Evolutionary conservation across 2,329 filamentous ascomycete genomes (phyloP).

Genomic region (Colletotrichum lupini): DNA sequence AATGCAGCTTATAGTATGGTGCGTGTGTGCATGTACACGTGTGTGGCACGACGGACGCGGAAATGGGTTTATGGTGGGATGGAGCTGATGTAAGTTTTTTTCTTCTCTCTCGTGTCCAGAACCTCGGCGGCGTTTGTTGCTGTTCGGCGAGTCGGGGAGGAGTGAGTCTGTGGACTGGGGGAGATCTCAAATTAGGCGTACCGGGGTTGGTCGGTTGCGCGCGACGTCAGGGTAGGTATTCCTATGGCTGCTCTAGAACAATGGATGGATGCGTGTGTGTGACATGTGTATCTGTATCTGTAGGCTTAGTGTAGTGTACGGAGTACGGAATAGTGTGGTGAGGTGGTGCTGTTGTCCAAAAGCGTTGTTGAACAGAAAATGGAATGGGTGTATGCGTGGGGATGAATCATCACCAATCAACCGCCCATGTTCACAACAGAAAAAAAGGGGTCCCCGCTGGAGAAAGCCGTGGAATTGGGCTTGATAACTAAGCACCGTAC

Average conservation of each 20-base stretch:
- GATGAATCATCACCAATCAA: conserved; percentile 34
- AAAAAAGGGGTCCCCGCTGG: not conserved
- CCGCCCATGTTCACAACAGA: not conserved
- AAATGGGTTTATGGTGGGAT: conserved; percentile 4
- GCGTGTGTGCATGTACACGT: not conserved
- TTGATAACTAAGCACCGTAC: conserved; percentile 27
- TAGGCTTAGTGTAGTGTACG: too few relatives aligned
- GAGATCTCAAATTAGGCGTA: not conserved
- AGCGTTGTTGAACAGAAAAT: not conserved
- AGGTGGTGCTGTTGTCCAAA: not conserved
- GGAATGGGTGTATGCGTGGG: conserved; percentile 1
- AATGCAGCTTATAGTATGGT: conserved; percentile 13
- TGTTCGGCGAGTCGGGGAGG: not conserved
- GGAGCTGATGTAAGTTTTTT: conserved; percentile 21
- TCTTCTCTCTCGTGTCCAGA: not conserved
- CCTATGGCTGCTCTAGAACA: not conserved
- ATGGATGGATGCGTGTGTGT: not conserved
- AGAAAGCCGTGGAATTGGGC: conserved; percentile 24
- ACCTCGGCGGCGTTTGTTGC: not conserved
- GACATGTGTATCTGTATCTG: too few relatives aligned
- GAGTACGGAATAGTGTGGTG: too few relatives aligned
- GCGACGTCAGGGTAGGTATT: not conserved
- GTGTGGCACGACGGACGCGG: not conserved
- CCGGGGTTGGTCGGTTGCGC: not conserved
- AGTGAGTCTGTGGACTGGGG: not conserved